These are phyloP conservation scores for Rosa lucieae DNA, from an alignment of 306 rosid species.

Conservation along the genomic window DNA sequence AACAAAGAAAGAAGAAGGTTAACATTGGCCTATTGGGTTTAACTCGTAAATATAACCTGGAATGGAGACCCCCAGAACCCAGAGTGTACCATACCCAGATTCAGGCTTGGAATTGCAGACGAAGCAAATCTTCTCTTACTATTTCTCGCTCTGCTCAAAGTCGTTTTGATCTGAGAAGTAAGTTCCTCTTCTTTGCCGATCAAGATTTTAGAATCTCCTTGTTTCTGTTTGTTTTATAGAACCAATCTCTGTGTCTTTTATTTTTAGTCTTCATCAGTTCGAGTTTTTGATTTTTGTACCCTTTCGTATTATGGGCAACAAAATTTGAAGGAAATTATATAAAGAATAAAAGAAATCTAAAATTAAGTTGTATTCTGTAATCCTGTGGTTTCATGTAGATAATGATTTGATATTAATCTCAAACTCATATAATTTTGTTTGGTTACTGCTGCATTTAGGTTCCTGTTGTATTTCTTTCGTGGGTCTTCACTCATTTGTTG, in stretches of 20 bases:
- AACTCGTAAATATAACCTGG: no score
- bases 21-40: no score
- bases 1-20: no score
- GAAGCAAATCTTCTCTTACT: constrained; percentile 21
- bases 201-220: neutral
- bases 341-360: neutral
- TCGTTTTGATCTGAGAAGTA: constrained; percentile 11
- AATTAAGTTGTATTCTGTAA: neutral
- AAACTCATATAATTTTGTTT: neutral
- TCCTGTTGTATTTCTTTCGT: neutral
- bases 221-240: neutral
- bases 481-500: neutral
- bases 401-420: constrained; percentile 9
- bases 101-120: neutral
- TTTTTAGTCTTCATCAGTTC: neutral
- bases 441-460: neutral
- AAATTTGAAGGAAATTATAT: neutral
- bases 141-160: neutral
- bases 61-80: no score
- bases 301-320: neutral
- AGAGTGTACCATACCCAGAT: no score
- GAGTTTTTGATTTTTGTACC: neutral
- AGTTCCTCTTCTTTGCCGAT: neutral
- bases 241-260: neutral
- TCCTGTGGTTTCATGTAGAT: no score